These are phyloP conservation scores for Nemania abortiva DNA, from an alignment of 2,329 filamentous ascomycete species.

Conservation along the genomic window DNA sequence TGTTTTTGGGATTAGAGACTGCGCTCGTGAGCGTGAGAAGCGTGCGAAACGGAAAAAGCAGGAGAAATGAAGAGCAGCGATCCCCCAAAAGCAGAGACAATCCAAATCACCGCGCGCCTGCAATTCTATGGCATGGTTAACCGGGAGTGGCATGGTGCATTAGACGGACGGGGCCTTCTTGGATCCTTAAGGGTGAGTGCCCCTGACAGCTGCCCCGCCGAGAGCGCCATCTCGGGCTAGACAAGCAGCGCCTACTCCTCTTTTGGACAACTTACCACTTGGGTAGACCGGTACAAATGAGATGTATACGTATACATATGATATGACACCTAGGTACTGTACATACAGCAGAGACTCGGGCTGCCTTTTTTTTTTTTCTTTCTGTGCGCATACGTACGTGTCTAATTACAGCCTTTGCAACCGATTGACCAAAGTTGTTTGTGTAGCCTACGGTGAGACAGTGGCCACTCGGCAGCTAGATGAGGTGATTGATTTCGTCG, in stretches of 20 bases:
- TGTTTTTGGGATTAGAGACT: background rate
- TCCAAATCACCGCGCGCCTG: slow-evolving; percentile 38
- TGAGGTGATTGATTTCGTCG: background rate
- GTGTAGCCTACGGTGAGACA: background rate
- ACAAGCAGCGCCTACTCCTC: background rate
- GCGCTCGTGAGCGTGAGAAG: slow-evolving; percentile 21
- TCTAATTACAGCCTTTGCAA: no score
- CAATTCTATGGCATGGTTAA: slow-evolving; percentile 9
- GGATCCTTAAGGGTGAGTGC: slow-evolving; percentile 9
- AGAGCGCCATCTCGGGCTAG: background rate
- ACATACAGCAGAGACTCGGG: background rate
- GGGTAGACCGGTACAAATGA: no score
- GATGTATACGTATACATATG: background rate
- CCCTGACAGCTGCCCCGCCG: slow-evolving; percentile 26
- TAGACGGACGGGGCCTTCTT: slow-evolving; percentile 2
- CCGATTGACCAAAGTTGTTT: no score
- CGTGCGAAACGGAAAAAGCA: slow-evolving; percentile 29
- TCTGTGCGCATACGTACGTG: background rate
- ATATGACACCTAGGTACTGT: background rate
- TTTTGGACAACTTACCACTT: slow-evolving; percentile 1
- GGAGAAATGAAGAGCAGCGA: slow-evolving; percentile 44
- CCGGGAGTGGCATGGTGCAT: slow-evolving; percentile 20
- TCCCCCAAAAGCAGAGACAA: slow-evolving; percentile 21
- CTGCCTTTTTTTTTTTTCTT: background rate
- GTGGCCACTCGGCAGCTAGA: background rate